Evolutionary conservation across 2,329 filamentous ascomycete species (phyloP).

Genomic region (Triangularia setosa): DNA sequence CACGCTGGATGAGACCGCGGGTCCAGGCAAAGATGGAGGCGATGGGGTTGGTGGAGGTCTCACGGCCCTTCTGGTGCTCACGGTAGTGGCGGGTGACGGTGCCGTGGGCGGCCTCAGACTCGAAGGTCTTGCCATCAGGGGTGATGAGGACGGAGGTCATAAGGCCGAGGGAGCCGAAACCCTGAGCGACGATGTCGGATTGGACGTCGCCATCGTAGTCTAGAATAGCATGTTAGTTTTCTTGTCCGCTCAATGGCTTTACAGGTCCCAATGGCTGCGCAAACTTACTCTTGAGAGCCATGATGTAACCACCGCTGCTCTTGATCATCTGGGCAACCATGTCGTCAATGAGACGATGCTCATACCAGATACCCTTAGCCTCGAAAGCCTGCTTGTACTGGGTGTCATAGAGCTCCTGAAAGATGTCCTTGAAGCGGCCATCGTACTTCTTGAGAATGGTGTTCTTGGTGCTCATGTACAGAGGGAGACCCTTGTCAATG

Average conservation of each 20-base stretch:
- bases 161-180: conserved; percentile 94
- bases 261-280: background rate
- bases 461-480: conserved; percentile 99
- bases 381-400: conserved; percentile 87
- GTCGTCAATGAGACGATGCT: conserved; percentile 98
- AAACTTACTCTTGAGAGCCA: conserved; percentile 90
- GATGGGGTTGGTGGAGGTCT: conserved; percentile 98
- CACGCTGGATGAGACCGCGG: conserved; percentile 86
- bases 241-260: background rate
- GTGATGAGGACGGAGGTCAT: conserved; percentile 99
- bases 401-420: conserved; percentile 91
- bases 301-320: conserved; percentile 92
- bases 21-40: conserved; percentile 99
- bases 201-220: conserved; percentile 99
- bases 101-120: conserved; percentile 96
- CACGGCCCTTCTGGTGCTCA: conserved; percentile 95
- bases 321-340: conserved; percentile 99
- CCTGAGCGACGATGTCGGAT: conserved; percentile 96
- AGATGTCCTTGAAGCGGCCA: conserved; percentile 98
- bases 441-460: conserved; percentile 99
- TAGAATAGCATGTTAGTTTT: conserved; percentile 37
- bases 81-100: conserved; percentile 98
- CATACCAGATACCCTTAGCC: conserved; percentile 93
- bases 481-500: conserved; percentile 77
- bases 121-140: conserved; percentile 93